Evolutionary conservation across 345 rosid species (phyloP).

Genomic region (Pugionium cornutum): DNA sequence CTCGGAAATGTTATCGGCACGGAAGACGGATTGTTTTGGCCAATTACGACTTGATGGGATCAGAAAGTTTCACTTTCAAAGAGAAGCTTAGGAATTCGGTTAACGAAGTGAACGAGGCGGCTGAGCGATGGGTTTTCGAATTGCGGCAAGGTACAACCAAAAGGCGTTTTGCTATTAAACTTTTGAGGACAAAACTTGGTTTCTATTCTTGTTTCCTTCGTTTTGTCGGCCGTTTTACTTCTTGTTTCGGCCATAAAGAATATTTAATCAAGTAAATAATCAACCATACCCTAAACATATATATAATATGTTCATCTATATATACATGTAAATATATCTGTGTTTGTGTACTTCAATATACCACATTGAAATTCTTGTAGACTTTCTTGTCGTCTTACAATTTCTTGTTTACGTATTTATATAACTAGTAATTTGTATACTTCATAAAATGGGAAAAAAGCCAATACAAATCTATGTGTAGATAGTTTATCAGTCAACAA

Average conservation of each 20-base stretch:
- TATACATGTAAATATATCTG: not conserved
- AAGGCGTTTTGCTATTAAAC: conserved; percentile 40
- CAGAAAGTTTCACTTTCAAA: conserved; percentile 33
- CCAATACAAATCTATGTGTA: not conserved
- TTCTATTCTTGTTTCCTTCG: conserved; percentile 28
- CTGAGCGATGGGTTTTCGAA: conserved; percentile 30
- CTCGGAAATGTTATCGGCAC: conserved; percentile 30
- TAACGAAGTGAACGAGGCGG: conserved; percentile 27
- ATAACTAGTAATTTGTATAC: not conserved
- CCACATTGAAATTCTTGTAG: too few relatives aligned
- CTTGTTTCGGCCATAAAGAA: conserved; percentile 24
- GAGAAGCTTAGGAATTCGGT: conserved; percentile 33
- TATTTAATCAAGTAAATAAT: not conserved
- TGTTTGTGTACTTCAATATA: too few relatives aligned
- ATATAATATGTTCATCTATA: not conserved
- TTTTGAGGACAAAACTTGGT: conserved; percentile 34
- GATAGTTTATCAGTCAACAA: not conserved
- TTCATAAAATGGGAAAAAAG: not conserved
- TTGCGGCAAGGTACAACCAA: conserved; percentile 31
- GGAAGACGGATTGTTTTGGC: conserved; percentile 36
- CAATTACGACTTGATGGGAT: conserved; percentile 35
- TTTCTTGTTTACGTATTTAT: too few relatives aligned
- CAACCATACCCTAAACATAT: too few relatives aligned
- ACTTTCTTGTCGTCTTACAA: too few relatives aligned
- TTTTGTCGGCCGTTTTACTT: conserved; percentile 19